phyloP scores from a whole-genome alignment of 768 basidiomycete species.

The Kwoniella sp. region DNA sequence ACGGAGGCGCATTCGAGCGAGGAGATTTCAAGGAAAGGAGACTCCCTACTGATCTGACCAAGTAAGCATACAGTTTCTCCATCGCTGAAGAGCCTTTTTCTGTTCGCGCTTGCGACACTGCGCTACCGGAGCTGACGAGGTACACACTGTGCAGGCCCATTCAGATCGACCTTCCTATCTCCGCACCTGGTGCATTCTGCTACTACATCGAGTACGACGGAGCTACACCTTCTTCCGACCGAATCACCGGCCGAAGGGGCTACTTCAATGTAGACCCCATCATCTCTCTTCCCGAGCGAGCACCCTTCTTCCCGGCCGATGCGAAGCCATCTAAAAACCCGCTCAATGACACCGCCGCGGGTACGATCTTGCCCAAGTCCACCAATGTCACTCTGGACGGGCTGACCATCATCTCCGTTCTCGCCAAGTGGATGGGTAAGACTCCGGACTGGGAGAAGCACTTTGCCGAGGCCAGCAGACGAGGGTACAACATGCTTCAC shows the following conservation, averaged over 20 bases:
- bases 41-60: conserved; percentile 51
- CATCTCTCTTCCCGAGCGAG: conserved; percentile 72
- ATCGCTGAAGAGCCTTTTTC: too few relatives aligned
- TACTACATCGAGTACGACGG: conserved; percentile 84
- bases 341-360: conserved; percentile 36
- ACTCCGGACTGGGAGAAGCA: conserved; percentile 73
- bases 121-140: background rate
- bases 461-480: conserved; percentile 77
- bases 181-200: conserved; percentile 91
- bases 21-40: conserved; percentile 71
- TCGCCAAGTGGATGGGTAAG: conserved; percentile 98
- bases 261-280: conserved; percentile 97
- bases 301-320: conserved; percentile 66
- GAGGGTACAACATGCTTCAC: conserved; percentile 98
- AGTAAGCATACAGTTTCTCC: conserved; percentile 60
- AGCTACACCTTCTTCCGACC: conserved; percentile 54
- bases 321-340: conserved; percentile 23
- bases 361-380: conserved; percentile 60
- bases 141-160: conserved; percentile 73
- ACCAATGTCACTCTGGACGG: conserved; percentile 79
- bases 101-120: too few relatives aligned
- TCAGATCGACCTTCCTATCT: conserved; percentile 91
- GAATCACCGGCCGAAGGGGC: conserved; percentile 80
- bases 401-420: conserved; percentile 80
- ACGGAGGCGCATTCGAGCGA: conserved; percentile 82